Evolutionary conservation across 176 grass and related monocot species (phyloP).

Genomic region (Zizania latifolia): DNA sequence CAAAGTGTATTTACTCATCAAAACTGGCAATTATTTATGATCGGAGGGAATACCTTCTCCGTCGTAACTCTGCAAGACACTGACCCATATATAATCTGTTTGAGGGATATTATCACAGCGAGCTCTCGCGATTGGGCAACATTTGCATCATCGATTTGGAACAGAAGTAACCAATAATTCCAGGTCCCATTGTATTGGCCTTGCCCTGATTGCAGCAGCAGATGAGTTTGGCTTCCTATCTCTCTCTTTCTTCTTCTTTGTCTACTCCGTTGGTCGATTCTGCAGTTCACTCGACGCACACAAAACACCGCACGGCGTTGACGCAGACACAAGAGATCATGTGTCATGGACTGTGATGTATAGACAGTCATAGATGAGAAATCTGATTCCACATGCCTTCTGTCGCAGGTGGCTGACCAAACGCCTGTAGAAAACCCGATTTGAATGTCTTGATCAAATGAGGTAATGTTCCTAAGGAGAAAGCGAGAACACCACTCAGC

Average conservation of each 20-base stretch:
- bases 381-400: no score
- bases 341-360: not conserved
- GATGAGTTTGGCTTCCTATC: not conserved
- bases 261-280: no score
- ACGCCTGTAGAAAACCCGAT: no score
- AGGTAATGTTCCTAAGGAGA: slow-evolving; percentile 56
- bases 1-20: no score
- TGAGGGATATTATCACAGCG: not conserved
- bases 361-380: not conserved
- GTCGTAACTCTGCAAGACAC: no score
- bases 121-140: not conserved
- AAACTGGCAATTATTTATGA: no score
- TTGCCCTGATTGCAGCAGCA: not conserved
- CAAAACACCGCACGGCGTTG: not conserved
- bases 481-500: slow-evolving; percentile 35
- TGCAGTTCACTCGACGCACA: not conserved
- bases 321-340: not conserved
- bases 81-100: not conserved
- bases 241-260: no score
- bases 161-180: not conserved
- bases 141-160: not conserved
- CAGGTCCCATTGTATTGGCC: not conserved
- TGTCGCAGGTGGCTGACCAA: no score
- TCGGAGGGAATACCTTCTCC: no score
- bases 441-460: no score